phyloP scores from a whole-genome alignment of 2,329 filamentous ascomycete genomes.

The Fusarium anguioides region DNA sequence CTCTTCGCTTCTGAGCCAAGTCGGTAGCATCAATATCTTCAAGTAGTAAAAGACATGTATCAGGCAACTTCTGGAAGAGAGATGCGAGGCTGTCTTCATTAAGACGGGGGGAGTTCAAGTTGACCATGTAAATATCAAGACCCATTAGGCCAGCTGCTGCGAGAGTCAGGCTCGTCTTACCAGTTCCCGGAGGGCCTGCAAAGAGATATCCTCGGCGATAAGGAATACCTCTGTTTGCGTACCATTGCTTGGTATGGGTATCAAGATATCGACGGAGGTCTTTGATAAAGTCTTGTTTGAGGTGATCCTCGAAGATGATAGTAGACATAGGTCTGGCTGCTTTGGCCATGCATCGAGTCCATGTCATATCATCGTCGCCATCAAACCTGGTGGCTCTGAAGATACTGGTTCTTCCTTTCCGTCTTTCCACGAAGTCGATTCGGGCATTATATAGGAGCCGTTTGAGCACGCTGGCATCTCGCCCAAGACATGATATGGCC shows the following conservation, averaged over 20 bases:
- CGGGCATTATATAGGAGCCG: conserved; percentile 15
- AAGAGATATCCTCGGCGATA: conserved; percentile 30
- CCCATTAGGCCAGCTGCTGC: conserved; percentile 12
- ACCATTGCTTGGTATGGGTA: conserved; percentile 12
- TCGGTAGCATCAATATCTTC: conserved; percentile 21
- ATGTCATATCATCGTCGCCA: neutral
- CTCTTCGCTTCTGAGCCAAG: conserved; percentile 1
- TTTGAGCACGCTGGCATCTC: conserved; percentile 7
- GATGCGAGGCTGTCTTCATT: conserved; percentile 19
- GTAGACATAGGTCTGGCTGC: conserved; percentile 18
- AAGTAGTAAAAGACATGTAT: conserved; percentile 2
- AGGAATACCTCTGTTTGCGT: conserved; percentile 22
- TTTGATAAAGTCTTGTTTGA: neutral
- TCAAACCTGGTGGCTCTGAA: conserved; percentile 1
- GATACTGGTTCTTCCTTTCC: conserved; percentile 13
- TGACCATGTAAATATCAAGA: conserved; percentile 21
- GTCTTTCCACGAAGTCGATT: neutral
- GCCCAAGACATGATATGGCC: conserved; percentile 17
- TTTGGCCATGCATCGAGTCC: conserved; percentile 20
- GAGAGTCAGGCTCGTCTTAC: conserved; percentile 22
- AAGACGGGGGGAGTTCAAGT: neutral
- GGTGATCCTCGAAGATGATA: conserved; percentile 11
- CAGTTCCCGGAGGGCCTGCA: conserved; percentile 28
- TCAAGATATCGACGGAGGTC: conserved; percentile 6
- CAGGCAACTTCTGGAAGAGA: conserved; percentile 1